Base-by-base conservation (phyloP, 163 green algal species). In the Chlorella variabilis region DNA sequence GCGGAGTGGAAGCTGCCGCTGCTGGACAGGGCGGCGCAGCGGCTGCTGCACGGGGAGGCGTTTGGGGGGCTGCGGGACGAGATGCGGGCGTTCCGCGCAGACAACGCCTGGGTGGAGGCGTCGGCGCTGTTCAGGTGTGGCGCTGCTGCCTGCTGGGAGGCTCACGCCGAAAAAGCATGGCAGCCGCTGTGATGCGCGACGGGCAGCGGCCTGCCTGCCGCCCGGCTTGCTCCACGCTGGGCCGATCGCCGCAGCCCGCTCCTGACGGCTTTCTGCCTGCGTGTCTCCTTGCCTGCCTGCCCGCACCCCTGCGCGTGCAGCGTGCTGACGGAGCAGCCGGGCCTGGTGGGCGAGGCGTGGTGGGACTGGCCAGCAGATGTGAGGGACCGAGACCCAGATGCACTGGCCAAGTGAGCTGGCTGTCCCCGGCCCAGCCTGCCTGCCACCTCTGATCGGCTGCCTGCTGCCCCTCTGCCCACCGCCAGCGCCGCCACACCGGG, bases 301-400 rank as follows among this genome's bases (percentile, higher is more conserved):
- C 34, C 3, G 2, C 17, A 11, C 34, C 18, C 34, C 59, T 21
- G 13, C 59, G 23, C 27, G 3, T 63, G 54, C 73, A 82, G 76
- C 27, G 91, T 87, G 0, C 89, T 98, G 4, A 85, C 90, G 20
- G 88, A 92, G 62, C 71, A 89, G 69, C 86, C 88, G 0, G 90
- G 89, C 2, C 84, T 94, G 1, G 81, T 75, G 36, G 78, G 79
- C 23, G 69, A 88, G 82, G 90, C 89, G 3, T 99, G 97, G 97
- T 99, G 96, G 96, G 85, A 95, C 45, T 99, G 97, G 97, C 93
- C 94, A 0, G 91, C 91, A 33, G 74, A 71, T 25, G 61, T 88
- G 27, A 58, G 90, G 29, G 81, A 94, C 67, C 76, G 90, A n/a
- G 78, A 94, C 68, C 77, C 87, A 0, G 69, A 79, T 20, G 86